These are phyloP conservation scores for Solanum appendiculatum DNA, from an alignment of 257 asterid species.

Conservation along the genomic window DNA sequence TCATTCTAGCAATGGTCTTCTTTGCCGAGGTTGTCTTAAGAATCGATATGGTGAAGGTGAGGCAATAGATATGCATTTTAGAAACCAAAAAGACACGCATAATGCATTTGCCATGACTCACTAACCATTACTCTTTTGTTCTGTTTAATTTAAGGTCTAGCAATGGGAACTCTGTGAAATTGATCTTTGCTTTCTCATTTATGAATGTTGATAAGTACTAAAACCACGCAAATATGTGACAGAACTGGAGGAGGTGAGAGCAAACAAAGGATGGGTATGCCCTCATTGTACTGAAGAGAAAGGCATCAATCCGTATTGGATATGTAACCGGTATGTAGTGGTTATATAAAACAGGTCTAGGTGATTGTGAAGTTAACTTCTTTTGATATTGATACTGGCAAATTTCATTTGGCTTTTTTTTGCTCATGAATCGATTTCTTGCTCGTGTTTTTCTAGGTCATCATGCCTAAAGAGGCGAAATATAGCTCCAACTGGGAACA, in stretches of 20 bases:
- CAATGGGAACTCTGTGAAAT: not conserved
- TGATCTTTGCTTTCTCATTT: not conserved
- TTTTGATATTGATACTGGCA: not conserved
- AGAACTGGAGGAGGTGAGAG: conserved; percentile 74
- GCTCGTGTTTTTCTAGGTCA: conserved; percentile 32
- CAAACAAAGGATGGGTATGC: conserved; percentile 56
- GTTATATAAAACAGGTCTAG: not conserved
- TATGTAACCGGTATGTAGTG: conserved; percentile 64
- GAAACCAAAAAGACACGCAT: not conserved
- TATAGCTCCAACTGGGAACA: conserved; percentile 64
- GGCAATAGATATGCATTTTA: not conserved
- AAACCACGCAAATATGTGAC: not conserved
- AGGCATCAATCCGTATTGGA: conserved; percentile 72
- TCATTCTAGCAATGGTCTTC: conserved; percentile 62
- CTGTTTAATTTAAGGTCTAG: not conserved
- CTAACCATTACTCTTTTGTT: not conserved
- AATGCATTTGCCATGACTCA: not conserved
- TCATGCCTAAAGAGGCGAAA: conserved; percentile 59
- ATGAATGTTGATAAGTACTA: not conserved
- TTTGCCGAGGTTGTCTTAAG: conserved; percentile 80
- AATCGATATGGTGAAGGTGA: conserved; percentile 87
- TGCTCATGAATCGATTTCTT: not conserved
- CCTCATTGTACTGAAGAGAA: conserved; percentile 69
- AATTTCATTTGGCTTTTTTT: not conserved
- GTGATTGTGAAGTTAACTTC: not conserved